phyloP scores from a whole-genome alignment of 2,329 filamentous ascomycete species.

The Fusarium heterosporum region DNA sequence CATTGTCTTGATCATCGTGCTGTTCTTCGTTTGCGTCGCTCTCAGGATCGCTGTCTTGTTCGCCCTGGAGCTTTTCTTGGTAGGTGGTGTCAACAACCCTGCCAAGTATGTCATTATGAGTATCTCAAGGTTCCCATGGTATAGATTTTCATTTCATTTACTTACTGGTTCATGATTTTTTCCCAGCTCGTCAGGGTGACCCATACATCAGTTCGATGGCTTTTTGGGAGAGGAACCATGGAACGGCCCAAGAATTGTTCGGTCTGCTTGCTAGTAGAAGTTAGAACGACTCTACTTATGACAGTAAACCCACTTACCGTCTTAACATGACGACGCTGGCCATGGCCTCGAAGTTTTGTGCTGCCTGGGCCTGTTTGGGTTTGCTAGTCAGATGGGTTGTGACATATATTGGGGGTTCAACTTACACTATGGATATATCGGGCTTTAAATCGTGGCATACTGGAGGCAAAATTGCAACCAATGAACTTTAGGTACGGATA shows the following conservation, averaged over 20 bases:
- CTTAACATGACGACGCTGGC: conserved; percentile 46
- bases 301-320: not conserved
- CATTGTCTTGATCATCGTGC: rapidly evolving
- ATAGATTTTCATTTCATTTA: not conserved
- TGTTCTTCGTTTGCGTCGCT: not conserved
- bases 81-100: too few species aligned
- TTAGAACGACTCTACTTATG: not conserved
- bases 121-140: not conserved
- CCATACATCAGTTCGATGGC: not conserved
- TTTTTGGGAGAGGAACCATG: not conserved
- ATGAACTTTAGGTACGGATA: conserved; percentile 53
- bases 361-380: conserved; percentile 21
- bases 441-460: conserved; percentile 9
- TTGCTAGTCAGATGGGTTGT: too few species aligned
- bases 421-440: conserved; percentile 27
- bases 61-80: not conserved
- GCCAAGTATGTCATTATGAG: too few species aligned
- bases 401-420: not conserved
- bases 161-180: not conserved
- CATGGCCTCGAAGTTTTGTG: conserved; percentile 32
- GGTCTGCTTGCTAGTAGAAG: not conserved
- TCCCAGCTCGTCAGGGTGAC: not conserved
- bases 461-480: conserved; percentile 26
- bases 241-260: not conserved
- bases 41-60: not conserved